Base-by-base conservation (phyloP, 257 asterid species). In the Handroanthus guayacan region DNA sequence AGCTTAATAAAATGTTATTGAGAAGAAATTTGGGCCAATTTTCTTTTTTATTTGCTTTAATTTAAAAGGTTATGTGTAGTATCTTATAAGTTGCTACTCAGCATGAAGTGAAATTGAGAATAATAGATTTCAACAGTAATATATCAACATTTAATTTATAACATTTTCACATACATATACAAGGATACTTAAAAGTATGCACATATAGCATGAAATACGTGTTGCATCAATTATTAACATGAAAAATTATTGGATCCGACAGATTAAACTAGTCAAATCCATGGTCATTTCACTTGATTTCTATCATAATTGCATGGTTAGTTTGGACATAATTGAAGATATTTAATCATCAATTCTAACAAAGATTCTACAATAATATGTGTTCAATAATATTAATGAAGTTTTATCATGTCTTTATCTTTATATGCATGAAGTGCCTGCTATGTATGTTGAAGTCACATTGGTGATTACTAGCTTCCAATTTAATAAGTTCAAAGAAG, bases 241-340 rank as follows among this genome's bases (percentile, higher is more conserved):
- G 13, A 13, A 80, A 63, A 47, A 71, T 71, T 37, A 69, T 62
- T 54, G 56, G 39, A n/a, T 51, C 9, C 13, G 50, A 17, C 55
- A 16, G 56, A 54, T 62, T 67, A 48, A 10, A 34, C 11, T 34
- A 67, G 75, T 81, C 76, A 67, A 72, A 77, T 71, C 72, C 18
- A 20, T 20, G 9, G 71, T 70, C 75, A 80, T 75, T 69, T 48
- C 62, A 73, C 71, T 43, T 65, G 56, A 39, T 34, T 34, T 5
- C n/a, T 36, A 44, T 66, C 78, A 44, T n/a, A 48, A 58, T 17
- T 45, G 10, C 62, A 52, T 9, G 67, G 67, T 39, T 75, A 47
- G 72, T 69, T 44, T 70, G 41, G 8, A 25, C 78, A 71, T 80
- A 80, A 75, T 70, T 75, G 61, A 44, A 66, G 61, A 74, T 69